Base-by-base conservation (phyloP, 306 rosid species). In the Vigna nakashimae region DNA sequence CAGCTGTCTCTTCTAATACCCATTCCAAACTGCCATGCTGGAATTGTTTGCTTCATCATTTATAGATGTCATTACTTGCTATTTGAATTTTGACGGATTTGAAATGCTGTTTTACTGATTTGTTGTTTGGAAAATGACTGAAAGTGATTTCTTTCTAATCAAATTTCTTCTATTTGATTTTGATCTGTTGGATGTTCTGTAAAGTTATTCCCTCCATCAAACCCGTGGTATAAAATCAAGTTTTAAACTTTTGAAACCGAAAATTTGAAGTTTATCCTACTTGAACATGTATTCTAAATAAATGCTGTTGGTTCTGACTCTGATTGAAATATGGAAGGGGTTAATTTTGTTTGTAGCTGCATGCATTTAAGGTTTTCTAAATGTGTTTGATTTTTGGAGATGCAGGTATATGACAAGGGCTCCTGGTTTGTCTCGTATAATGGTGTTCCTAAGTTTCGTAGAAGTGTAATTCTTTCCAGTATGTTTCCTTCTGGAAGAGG, bases 401-500 rank as follows among this genome's bases (percentile, higher is more conserved):
- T 89, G 82, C 85, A 96, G 99, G 91, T 96, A 72, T 85, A 74
- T 65, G 99, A 96, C 84, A 92, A 84, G 89, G 91, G 94, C 80
- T 77, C 42, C 17, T 96, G 96, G 97, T 82, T 87, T 26, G 87
- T 69, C 68, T 91, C 98, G 66, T 80, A 49, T 82, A 87, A 93
- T 86, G 84, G 90, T 81, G 96, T 90, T 67, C 81, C 87, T 16
- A 88, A 93, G 85, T 87, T 16, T 73, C 94, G 91, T 73, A 88
- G 76, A 81, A 85, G 74, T 87, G 82, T 73, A 71, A 67, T 89
- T 76, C 82, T 67, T 76, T 82, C 93, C 50, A 84, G 99, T 84
- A 87, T 96, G 98, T 96, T 96, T 80, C 97, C 99, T 79, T 90
- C 96, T 75, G 98, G 98, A 57, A 82, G 86, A 84, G 75, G 85